phyloP scores from a whole-genome alignment of 208 protist species.

The Wallacemonas rigidus region DNA sequence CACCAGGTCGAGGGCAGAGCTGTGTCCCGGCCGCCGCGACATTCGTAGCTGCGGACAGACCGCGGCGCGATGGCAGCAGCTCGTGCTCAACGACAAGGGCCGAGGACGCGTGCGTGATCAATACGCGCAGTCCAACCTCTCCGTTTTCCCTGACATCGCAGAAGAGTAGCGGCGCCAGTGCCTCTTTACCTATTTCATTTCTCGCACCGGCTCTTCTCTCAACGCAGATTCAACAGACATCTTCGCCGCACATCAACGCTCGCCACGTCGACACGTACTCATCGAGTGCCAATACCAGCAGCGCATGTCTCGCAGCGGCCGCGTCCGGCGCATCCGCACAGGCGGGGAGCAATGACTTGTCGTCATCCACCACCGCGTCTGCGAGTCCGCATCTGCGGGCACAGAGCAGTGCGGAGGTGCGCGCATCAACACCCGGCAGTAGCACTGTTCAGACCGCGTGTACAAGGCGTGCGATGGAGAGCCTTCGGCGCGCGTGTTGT shows the following conservation, averaged over 20 bases:
- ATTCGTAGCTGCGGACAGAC: background rate
- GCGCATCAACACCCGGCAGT: too few relatives aligned
- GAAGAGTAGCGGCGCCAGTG: too few relatives aligned
- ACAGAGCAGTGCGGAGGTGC: background rate
- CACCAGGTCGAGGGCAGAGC: background rate
- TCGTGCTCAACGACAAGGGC: background rate
- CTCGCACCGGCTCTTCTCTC: too few relatives aligned
- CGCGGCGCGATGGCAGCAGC: background rate
- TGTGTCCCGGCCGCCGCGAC: background rate
- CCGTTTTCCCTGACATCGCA: too few relatives aligned
- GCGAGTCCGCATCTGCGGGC: background rate
- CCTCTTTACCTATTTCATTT: too few relatives aligned
- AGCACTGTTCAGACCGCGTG: background rate
- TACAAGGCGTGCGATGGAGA: slow-evolving; percentile 11
- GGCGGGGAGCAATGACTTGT: background rate
- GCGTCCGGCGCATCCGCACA: background rate
- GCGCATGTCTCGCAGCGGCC: background rate
- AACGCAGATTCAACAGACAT: too few relatives aligned
- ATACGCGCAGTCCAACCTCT: too few relatives aligned
- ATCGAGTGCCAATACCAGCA: too few relatives aligned
- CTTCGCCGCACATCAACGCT: too few relatives aligned
- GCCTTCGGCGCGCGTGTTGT: background rate
- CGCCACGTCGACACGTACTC: too few relatives aligned
- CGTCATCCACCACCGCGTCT: background rate
- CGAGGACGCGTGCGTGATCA: too few relatives aligned